Conservation (phyloP, 495 filamentous ascomycete species). For the Recurvomyces mirabilis region DNA sequence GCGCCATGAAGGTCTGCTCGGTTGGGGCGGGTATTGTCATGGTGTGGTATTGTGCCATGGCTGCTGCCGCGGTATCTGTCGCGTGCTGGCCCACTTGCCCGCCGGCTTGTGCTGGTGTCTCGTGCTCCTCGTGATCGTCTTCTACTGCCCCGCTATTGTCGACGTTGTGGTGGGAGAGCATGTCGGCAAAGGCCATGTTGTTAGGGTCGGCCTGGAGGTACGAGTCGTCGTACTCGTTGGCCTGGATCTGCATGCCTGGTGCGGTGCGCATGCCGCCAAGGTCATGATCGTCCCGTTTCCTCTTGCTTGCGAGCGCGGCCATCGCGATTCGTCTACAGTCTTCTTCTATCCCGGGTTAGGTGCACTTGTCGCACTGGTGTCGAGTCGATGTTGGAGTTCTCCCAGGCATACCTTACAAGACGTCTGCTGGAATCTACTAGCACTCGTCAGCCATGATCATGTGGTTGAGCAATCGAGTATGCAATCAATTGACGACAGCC, state of each 20-base stretch:
- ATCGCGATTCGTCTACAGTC: no score
- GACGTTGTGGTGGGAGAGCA: slow-evolving; percentile 13
- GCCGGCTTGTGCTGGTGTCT: slow-evolving; percentile 9
- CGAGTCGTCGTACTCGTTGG: slow-evolving; percentile 17
- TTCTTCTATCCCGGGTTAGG: no score
- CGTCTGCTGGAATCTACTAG: no score
- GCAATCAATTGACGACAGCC: no score
- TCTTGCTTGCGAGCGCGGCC: slow-evolving; percentile 24
- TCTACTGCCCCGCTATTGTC: background rate
- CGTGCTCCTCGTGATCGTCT: slow-evolving; percentile 10
- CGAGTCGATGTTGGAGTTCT: no score
- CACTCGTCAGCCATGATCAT: no score
- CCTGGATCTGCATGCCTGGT: slow-evolving; percentile 18
- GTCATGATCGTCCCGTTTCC: slow-evolving; percentile 31
- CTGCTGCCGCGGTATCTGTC: slow-evolving; percentile 53
- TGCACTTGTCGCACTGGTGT: no score
- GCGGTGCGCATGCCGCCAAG: slow-evolving; percentile 21
- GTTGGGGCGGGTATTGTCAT: slow-evolving; percentile 62
- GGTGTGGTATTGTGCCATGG: slow-evolving; percentile 55
- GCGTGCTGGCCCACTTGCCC: slow-evolving; percentile 25
- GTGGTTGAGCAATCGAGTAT: no score
- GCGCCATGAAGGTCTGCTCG: slow-evolving; percentile 50
- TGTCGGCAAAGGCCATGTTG: slow-evolving; percentile 16
- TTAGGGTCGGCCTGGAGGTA: slow-evolving; percentile 17
- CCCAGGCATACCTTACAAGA: no score